A percentile compares a stretch with the other conserved stretches of the same genome.
phyloP scores from a whole-genome alignment of 2,329 filamentous ascomycete genomes.

The Grosmannia penicillata region DNA sequence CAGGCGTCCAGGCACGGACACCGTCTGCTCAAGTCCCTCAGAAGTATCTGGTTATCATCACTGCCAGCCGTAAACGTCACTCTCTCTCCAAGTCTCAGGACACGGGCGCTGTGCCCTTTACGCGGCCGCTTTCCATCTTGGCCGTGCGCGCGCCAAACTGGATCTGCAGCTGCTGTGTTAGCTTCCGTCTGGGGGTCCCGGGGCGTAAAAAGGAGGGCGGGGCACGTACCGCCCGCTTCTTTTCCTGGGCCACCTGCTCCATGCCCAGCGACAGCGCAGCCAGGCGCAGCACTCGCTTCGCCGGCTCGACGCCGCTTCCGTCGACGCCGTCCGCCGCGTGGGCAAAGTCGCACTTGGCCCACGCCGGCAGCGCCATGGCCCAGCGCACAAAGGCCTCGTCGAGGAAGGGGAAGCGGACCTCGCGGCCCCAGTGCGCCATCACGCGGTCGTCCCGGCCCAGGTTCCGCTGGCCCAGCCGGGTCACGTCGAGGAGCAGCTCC shows the following conservation, averaged over 20 bases:
- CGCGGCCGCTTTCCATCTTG: slow-evolving; percentile 60
- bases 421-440: slow-evolving; percentile 76
- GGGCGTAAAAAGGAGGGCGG: background rate
- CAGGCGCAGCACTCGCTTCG: slow-evolving; percentile 67
- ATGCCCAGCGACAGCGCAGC: slow-evolving; percentile 64
- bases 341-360: slow-evolving; percentile 83
- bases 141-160: slow-evolving; percentile 73
- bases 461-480: slow-evolving; percentile 81
- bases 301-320: slow-evolving; percentile 45
- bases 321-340: slow-evolving; percentile 19
- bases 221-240: slow-evolving; percentile 67
- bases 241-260: slow-evolving; percentile 59
- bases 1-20: slow-evolving; percentile 15
- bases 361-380: slow-evolving; percentile 59
- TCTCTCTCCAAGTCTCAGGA: slow-evolving; percentile 19
- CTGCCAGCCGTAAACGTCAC: slow-evolving; percentile 22
- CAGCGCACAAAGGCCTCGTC: slow-evolving; percentile 78
- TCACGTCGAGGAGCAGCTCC: slow-evolving; percentile 75
- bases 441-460: slow-evolving; percentile 86
- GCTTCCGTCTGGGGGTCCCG: too few relatives aligned
- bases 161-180: slow-evolving; percentile 32
- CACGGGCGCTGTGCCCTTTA: slow-evolving; percentile 53
- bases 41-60: slow-evolving; percentile 71
- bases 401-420: slow-evolving; percentile 80
- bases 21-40: slow-evolving; percentile 29